Base-by-base conservation (phyloP, 2,329 filamentous ascomycete genomes). In the Malbranchea zuffiana region DNA sequence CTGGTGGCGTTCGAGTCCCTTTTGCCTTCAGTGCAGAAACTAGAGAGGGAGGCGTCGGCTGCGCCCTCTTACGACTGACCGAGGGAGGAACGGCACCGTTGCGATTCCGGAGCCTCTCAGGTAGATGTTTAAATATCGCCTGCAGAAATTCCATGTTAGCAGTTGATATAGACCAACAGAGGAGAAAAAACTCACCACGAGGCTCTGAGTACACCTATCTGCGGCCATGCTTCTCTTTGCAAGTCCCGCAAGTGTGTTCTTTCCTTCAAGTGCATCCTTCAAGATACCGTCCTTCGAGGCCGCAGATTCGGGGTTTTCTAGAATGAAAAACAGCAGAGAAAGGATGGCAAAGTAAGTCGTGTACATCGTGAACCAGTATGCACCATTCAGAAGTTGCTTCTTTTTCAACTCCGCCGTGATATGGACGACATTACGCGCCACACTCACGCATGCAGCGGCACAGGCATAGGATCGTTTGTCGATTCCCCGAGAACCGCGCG, bases 191-290 rank as follows among this genome's bases (percentile, higher is more conserved):
- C 28, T 13, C 12, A 13, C 4, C 10, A 15, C 8, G 18, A 98
- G 68, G 26, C 83, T 80, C 30, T 69, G 71, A 1, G 82, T 84
- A 51, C 92, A 90, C 43, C 84, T 72, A 54, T 95, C 85, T 3
- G 90, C 90, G 23, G 87, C 86, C 68, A 92, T 72, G 53, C 86
- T 95, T 50, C 81, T 80, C 50, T 82, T 78, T 2, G 86, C 81
- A 40, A 96, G 69, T 11, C 76, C 78, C 34, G 78, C 75, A 42
- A 96, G 73, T 44, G 87, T 83, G 45, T 88, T 80, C 52, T 82
- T 82, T 12, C 88, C 90, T 44, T 85, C 81, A 43, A 78, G 71
- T 0, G 87, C 88, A 60, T 96, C 88, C 36, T 79, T 79, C 42
- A 95, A 66, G 15, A 95, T 80, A 15, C 60, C 58, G 44, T 93